Base-by-base conservation (phyloP, 2,329 filamentous ascomycete species). In the Helotiales sp. region DNA sequence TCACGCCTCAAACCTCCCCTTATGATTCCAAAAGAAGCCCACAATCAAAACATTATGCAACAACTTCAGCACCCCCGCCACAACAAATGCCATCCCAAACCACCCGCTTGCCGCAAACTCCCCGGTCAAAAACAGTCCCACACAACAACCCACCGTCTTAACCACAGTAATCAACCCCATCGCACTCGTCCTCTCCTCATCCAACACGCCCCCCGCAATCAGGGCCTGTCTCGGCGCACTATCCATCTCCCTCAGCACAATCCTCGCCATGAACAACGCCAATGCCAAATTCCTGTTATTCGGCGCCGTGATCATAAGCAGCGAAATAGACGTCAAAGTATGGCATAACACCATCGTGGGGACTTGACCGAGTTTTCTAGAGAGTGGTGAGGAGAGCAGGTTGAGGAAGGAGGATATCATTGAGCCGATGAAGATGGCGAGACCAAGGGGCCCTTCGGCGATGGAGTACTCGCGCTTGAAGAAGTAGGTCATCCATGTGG, bases 401-500 rank as follows among this genome's bases (percentile, higher is more conserved):
- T 45, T 61, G 13, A 47, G 40, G 8, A 47, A 22, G 2, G 58
- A 45, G 1, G 58, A 45, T 8, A 61, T 47, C 4, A 61, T 30
- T 2, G 37, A 47, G 3, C 40, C 40, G 40, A 61, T 47, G 58
- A 61, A 61, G 5, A 61, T 45, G 17, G 40, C 40, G 4, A 47
- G n/a, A 13, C 58, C 58, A 2, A 61, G 40, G 2, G 34, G n/a
- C 10, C 58, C 24, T 43, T 61, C 58, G 6, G 8, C 58, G 32
- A 61, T 32, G 2, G 49, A n/a, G 40, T 45, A 61, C 32, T 61
- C n/a, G 0, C 40, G 37, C 26, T 61, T 45, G 58, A 61, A 61
- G 40, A 49, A 61, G 34, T 61, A 61, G 10, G 58, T 49, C 37
- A 61, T 61, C 58, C 58, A 61, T 7, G 58, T 47, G 22, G 28